Evolutionary conservation across 1,284 basidiomycete species (phyloP), one percentile per base, ranked within the genome.

Genomic region (Neolentinus lepideus): DNA sequence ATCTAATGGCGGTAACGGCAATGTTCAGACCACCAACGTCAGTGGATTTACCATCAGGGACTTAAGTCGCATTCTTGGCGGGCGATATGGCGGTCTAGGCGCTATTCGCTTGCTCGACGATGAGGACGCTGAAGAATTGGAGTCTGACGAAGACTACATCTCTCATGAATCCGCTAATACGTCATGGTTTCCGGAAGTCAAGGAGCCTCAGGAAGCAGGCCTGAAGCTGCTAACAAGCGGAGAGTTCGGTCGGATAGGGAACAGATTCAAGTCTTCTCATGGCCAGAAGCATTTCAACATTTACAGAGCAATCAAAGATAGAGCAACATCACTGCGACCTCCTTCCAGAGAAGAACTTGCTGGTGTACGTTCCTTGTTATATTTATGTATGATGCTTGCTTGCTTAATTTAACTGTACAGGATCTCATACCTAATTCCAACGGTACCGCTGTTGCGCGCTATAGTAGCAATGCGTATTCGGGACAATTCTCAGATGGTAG

Each of bases 401-500:
- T 29, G 4, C 47, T 50, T 4, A 50, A 24, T 6, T 25, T 4
- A n/a, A 8, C 12, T 21, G 12, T 26, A 8, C 61, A 93, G 88
- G 77, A 82, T 47, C 74, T 91, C 22, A 72, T 97, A 10, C 96
- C 95, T 0, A 98, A 97, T 65, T 83, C 88, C 2, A 79, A 83
- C 60, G 96, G 96, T 2, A 90, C 91, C 1, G 83, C 92, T 11
- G 94, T 98, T 0, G 92, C 93, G 1, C 75, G 78, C 35, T 94
- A 94, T 64, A 77, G 79, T 2, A 75, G 85, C 12, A 92, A 94
- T 57, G 86, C 94, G 31, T 99, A 99, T 67, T 92, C 88, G 11
- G 97, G 93, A 0, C 95, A 98, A 68, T 98, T 88, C 70, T 94
- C 92, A 14, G 76, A 77, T 62, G 89, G 89, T 85, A 58, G 56